phyloP scores from a whole-genome alignment of 257 asterid species.

The Nicotiana attenuata region DNA sequence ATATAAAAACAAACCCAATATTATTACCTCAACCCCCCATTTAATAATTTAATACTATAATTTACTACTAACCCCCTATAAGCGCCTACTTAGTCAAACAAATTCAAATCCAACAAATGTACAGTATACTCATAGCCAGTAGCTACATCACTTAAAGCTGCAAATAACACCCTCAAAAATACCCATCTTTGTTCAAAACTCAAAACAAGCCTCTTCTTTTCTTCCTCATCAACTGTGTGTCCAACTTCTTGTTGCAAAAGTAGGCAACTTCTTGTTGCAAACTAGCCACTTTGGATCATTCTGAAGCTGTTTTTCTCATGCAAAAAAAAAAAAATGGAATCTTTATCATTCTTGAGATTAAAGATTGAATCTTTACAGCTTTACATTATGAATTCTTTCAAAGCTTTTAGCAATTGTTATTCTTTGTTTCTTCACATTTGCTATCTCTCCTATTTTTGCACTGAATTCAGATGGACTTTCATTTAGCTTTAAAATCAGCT shows the following conservation, averaged over 20 bases:
- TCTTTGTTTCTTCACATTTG: conserved; percentile 35
- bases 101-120: conserved; percentile 36
- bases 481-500: conserved; percentile 87
- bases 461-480: conserved; percentile 80
- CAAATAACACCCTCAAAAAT: conserved; percentile 38
- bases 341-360: background rate
- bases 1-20: background rate
- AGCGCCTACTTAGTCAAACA: conserved; percentile 24
- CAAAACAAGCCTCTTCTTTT: conserved; percentile 14
- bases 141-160: background rate
- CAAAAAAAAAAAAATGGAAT: conserved; percentile 29
- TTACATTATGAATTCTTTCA: background rate
- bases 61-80: background rate
- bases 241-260: too few relatives aligned
- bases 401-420: conserved; percentile 9
- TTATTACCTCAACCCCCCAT: conserved; percentile 7
- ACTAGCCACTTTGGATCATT: conserved; percentile 34
- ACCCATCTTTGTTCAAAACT: conserved; percentile 32
- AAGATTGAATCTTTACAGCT: background rate
- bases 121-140: conserved; percentile 2
- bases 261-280: too few relatives aligned
- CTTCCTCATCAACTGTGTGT: conserved; percentile 15
- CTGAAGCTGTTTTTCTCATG: conserved; percentile 1
- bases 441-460: conserved; percentile 30
- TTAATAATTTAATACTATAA: background rate